A percentile compares a stretch with the other conserved stretches of the same genome.
phyloP scores from a whole-genome alignment of 176 grass and related monocot genomes.

The Urochloa ruziziensis region DNA sequence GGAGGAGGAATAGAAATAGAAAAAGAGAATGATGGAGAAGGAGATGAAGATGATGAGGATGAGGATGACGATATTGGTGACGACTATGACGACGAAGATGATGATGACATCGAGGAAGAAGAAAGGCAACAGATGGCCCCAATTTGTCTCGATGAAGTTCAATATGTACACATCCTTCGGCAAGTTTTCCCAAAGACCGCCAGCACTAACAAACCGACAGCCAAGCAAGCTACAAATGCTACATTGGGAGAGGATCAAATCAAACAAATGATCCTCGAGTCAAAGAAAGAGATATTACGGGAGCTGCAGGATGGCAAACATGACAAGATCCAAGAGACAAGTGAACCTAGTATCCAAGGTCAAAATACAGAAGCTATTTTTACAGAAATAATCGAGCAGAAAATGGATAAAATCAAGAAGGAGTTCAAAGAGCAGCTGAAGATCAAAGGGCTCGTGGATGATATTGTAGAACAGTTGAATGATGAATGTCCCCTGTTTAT shows the following conservation, averaged over 20 bases:
- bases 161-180: background rate
- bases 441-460: background rate
- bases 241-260: background rate
- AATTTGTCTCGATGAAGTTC: too few relatives aligned
- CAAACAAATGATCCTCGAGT: constrained; percentile 8
- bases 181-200: background rate
- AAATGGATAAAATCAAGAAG: background rate
- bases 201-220: too few relatives aligned
- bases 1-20: too few relatives aligned
- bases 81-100: too few relatives aligned
- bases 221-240: too few relatives aligned
- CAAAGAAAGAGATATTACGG: background rate
- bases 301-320: background rate
- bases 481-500: background rate
- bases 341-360: background rate
- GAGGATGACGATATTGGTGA: too few relatives aligned
- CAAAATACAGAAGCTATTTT: background rate
- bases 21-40: too few relatives aligned
- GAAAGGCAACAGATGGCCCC: too few relatives aligned
- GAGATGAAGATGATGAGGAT: too few relatives aligned
- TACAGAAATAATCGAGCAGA: background rate
- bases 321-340: background rate
- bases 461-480: background rate
- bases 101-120: too few relatives aligned
- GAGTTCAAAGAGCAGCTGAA: background rate